Base-by-base conservation (phyloP, 305 asterid species). In the Fraxinus floribunda region DNA sequence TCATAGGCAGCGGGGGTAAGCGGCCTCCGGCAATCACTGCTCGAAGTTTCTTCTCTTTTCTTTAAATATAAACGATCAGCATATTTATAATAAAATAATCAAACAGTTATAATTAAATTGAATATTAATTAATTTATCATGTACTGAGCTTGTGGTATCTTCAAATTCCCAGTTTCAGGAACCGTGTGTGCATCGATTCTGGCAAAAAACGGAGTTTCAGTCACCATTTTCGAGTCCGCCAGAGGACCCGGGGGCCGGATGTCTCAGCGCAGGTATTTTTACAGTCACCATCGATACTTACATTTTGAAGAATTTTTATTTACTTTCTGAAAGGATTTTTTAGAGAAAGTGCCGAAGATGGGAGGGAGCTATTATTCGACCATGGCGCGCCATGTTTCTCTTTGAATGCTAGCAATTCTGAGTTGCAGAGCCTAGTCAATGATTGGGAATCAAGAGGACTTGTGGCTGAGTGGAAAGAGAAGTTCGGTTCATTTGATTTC, bases 221-320 rank as follows among this genome's bases (percentile, higher is more conserved):
- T 92, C 81, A 90, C 98, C 78, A 32, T 95, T 82, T 92, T 95
- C 80, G 98, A 95, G 82, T 91, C 95, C 24, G 98, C 88, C 41
- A 86, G 98, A 86, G 97, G 98, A 74, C 95, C 98, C 52, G 98
- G 98, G 79, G 98, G 98, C 80, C 94, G 98, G 78, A 94, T 95
- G 97, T 94, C 98, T 78, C 98, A 91, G 74, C 91, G 98, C 87
- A 93, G 98, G 98, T 93, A 60, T n/a, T 0, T 46, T 72, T 78
- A 3, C 2, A 3, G 18, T n/a, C 34, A 30, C 32, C 36, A 36
- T 52, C 10, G 7, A 26, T 24, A 41, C 13, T 18, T 26, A 18
- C 13, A 57, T 11, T 70, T 22, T 73, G 66, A 76, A 35, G 60
- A 36, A 16, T 74, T 7, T 6, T 30, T 55, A 7, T 64, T 62